Conservation (phyloP, 208 protist species). For the Acanthamoeba sp. region DNA sequence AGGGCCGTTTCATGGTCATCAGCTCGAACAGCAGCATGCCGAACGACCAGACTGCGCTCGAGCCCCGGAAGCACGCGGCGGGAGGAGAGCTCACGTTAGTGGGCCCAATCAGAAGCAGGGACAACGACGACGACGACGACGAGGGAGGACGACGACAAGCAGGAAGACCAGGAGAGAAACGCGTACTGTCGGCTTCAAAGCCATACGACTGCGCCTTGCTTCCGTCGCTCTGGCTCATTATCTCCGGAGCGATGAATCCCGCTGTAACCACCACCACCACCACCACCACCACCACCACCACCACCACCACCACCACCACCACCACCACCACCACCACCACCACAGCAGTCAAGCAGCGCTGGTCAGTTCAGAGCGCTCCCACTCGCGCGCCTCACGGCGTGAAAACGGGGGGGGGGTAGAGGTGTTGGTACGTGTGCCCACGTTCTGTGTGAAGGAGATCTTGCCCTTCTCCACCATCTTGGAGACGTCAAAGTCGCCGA, state of each 20-base stretch:
- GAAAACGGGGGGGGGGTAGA: not conserved
- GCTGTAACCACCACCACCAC: too few species aligned
- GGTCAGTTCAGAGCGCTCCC: too few species aligned
- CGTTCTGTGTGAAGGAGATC: constrained; percentile 25
- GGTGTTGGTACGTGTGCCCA: not conserved
- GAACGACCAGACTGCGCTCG: constrained; percentile 13
- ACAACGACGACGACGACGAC: not conserved
- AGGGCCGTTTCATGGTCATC: constrained; percentile 35
- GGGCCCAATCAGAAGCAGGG: not conserved
- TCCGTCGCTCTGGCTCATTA: not conserved
- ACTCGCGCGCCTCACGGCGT: too few species aligned
- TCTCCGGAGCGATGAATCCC: constrained; percentile 44
- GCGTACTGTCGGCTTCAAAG: constrained; percentile 34
- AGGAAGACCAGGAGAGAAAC: not conserved
- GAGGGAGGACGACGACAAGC: not conserved
- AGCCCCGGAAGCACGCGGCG: not conserved
- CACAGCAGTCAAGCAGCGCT: too few species aligned
- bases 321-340: too few species aligned
- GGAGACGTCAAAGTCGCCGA: constrained; percentile 49
- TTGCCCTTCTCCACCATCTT: constrained; percentile 12
- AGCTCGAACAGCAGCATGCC: constrained; percentile 44
- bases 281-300: too few species aligned
- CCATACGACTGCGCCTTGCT: not conserved
- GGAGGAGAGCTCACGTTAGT: not conserved
- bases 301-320: too few species aligned